phyloP scores from a whole-genome alignment of 768 basidiomycete species.

The Tricholomella constricta region DNA sequence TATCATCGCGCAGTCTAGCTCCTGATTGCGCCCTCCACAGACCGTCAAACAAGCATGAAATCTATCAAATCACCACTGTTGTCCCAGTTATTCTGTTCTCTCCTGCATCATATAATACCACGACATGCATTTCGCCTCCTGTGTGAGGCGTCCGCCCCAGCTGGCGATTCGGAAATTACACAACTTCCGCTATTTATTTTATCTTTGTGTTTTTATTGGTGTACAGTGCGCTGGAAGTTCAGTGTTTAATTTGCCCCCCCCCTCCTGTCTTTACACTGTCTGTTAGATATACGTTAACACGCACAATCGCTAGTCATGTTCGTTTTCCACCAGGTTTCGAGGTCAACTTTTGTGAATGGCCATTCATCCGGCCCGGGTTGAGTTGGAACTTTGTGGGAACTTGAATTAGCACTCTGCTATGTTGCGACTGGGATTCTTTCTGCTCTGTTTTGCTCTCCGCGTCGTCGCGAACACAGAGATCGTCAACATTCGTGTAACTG shows the following conservation, averaged over 20 bases:
- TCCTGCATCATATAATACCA: constrained; percentile 1
- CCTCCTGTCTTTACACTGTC: too few relatives aligned
- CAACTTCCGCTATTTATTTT: background rate
- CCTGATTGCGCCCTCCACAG: constrained; percentile 1
- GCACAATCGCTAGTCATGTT: too few relatives aligned
- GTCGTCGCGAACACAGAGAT: constrained; percentile 65
- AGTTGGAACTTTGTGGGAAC: too few relatives aligned
- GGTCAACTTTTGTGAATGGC: too few relatives aligned
- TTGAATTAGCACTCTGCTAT: too few relatives aligned
- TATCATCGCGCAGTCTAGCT: background rate
- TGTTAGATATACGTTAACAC: too few relatives aligned
- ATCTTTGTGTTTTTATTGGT: background rate
- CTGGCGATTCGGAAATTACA: background rate
- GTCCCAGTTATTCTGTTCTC: background rate
- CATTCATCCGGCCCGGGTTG: too few relatives aligned
- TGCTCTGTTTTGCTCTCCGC: constrained; percentile 10
- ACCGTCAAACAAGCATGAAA: constrained; percentile 15
- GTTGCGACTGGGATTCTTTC: background rate
- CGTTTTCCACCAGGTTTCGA: too few relatives aligned
- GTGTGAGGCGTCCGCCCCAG: too few relatives aligned
- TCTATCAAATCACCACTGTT: background rate
- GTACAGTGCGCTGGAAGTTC: background rate
- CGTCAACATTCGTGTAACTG: constrained; percentile 50
- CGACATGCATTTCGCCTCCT: background rate
- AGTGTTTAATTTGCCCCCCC: background rate